Evolutionary conservation across 1,139 yeast species (phyloP).

Genomic region (Suhomyces chickasaworum): DNA sequence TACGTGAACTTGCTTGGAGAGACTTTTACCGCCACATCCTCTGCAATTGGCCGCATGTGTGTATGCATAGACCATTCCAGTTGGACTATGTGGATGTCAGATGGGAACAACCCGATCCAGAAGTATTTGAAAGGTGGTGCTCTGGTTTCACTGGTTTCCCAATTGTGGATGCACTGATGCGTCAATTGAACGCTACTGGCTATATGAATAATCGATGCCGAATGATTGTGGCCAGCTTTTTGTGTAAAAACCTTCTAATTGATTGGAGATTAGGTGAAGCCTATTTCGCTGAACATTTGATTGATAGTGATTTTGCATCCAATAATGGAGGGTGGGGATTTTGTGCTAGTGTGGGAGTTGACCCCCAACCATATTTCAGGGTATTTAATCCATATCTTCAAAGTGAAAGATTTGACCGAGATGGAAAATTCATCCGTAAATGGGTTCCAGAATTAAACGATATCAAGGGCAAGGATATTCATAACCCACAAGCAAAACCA

Average conservation of each 20-base stretch:
- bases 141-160: slow-evolving; percentile 57
- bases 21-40: slow-evolving; percentile 56
- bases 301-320: slow-evolving; percentile 57
- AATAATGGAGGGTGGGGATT: slow-evolving; percentile 64
- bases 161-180: slow-evolving; percentile 59
- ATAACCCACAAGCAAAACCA: slow-evolving; percentile 38
- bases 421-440: slow-evolving; percentile 46
- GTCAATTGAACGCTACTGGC: slow-evolving; percentile 51
- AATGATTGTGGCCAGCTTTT: slow-evolving; percentile 55
- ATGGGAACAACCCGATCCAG: slow-evolving; percentile 43
- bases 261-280: slow-evolving; percentile 61
- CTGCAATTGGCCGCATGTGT: slow-evolving; percentile 51
- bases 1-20: slow-evolving; percentile 59
- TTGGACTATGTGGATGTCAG: slow-evolving; percentile 38
- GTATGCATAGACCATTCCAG: slow-evolving; percentile 53
- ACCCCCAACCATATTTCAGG: slow-evolving; percentile 59
- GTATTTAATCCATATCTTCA: slow-evolving; percentile 57
- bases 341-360: slow-evolving; percentile 52
- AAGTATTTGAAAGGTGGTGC: slow-evolving; percentile 50
- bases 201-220: slow-evolving; percentile 56
- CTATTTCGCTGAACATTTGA: slow-evolving; percentile 49
- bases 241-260: slow-evolving; percentile 51
- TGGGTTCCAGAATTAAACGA: slow-evolving; percentile 54
- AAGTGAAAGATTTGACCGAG: slow-evolving; percentile 49
- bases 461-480: slow-evolving; percentile 32